These are phyloP conservation scores for Fraxinus anomala DNA, from an alignment of 257 asterid species.

Conservation along the genomic window DNA sequence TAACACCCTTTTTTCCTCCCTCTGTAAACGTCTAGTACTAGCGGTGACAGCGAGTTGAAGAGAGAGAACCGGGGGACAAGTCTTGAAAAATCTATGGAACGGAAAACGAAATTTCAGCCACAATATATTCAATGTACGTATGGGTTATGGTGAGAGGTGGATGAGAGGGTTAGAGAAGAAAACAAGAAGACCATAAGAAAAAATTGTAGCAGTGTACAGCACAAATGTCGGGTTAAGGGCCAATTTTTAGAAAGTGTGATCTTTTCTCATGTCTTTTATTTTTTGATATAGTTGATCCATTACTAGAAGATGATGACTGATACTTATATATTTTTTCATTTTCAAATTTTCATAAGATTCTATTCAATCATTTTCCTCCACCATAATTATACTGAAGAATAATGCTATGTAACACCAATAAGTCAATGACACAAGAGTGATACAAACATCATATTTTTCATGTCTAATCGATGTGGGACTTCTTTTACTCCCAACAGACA, in stretches of 20 bases:
- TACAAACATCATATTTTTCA: no score
- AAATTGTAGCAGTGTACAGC: not conserved
- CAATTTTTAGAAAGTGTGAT: not conserved
- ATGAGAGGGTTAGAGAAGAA: not conserved
- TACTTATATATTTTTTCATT: no score
- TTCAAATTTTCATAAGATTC: no score
- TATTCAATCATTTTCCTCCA: no score
- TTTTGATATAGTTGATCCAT: not conserved
- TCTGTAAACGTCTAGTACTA: not conserved
- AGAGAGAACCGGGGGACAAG: not conserved
- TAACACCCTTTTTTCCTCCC: not conserved
- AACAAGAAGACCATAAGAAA: not conserved
- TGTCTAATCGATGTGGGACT: no score
- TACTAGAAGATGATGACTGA: not conserved
- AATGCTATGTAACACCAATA: no score
- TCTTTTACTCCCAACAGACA: not conserved
- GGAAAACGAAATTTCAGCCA: not conserved
- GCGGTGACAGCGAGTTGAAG: not conserved
- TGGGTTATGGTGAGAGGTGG: not conserved
- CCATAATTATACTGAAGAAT: no score
- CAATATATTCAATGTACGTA: not conserved
- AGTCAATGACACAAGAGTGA: no score
- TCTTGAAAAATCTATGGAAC: not conserved
- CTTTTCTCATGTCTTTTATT: not conserved
- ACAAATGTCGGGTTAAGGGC: not conserved